Percentiles rank a stretch among this genome's conserved stretches.
Conservation (phyloP, 2,329 filamentous ascomycete species). For the Trichothecium sympodiale region DNA sequence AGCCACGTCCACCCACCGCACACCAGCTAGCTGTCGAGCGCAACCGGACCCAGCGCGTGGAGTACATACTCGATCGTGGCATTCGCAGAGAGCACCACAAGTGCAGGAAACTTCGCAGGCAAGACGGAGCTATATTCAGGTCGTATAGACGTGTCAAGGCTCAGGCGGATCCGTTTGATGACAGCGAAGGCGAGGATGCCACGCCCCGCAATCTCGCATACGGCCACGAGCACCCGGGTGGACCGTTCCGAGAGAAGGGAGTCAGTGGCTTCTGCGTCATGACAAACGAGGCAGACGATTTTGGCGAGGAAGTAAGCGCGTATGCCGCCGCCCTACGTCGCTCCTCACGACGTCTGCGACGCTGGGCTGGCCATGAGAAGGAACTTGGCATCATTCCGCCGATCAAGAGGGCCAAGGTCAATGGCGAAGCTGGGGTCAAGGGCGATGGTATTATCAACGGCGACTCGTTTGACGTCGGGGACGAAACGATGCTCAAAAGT, state of each 20-base stretch:
- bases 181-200: constrained; percentile 50
- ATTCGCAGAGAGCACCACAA: constrained; percentile 55
- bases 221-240: constrained; percentile 16
- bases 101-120: constrained; percentile 48
- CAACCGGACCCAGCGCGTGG: constrained; percentile 68
- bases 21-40: constrained; percentile 74
- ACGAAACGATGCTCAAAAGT: constrained; percentile 7
- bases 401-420: constrained; percentile 26
- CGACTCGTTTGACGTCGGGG: constrained; percentile 11
- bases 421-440: constrained; percentile 14
- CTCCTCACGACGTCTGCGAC: constrained; percentile 50
- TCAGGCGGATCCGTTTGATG: constrained; percentile 44
- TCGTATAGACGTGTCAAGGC: constrained; percentile 53
- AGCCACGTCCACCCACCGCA: constrained; percentile 66
- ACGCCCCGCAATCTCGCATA: constrained; percentile 18
- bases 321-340: constrained; percentile 57
- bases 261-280: constrained; percentile 55
- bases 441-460: constrained; percentile 15
- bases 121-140: constrained; percentile 56
- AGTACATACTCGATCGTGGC: constrained; percentile 69
- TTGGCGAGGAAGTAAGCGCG: constrained; percentile 60
- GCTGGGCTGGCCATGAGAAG: constrained; percentile 48
- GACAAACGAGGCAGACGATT: constrained; percentile 55
- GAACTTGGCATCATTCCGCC: constrained; percentile 35
- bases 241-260: constrained; percentile 42